Evolutionary conservation across 2,329 filamentous ascomycete genomes (phyloP), one percentile per base, ranked within the genome.

Genomic region (Fusarium sp.): DNA sequence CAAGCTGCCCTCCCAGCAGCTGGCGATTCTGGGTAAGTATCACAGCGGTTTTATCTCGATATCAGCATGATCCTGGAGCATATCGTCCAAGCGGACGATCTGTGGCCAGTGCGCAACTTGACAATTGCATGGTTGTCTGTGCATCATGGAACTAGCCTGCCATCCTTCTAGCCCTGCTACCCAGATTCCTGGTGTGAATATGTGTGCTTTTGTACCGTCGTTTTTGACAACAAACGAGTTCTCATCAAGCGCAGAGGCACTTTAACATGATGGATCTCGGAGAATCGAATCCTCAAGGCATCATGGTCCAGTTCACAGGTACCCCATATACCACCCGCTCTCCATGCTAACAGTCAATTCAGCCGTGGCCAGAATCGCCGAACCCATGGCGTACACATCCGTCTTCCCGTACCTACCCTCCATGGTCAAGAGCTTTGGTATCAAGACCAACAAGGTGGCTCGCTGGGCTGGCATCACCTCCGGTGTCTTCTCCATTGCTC

Each of bases 341-440:
- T 71, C 50, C 34, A 61, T 64, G 75, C 82, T 84, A 76, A 84
- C 76, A 65, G 60, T 46, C 15, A 13, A 34, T 62, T 72, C 31
- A 94, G 92, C 92, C 78, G 87, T 94, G 82, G 93, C 92, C 77
- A 88, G 93, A 76, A 92, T 95, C 76, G 91, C 92, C 65, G 93
- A 95, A 78, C 93, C 93, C 9, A 82, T 92, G 65, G 88, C 92
- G 8, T 84, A 92, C 73, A 94, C 92, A 13, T 93, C 91, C 27
- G 89, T 93, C 68, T 91, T 91, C 65, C 92, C 91, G 77, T 87
- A 86, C 72, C 85, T 91, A 69, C 92, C 92, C 11, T 92, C 95
- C 80, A 96, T 97, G 92, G 92, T 97, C 60, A 87, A 91, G 73
- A 91, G 90, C 77, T 94, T 97, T 69, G 90, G 92, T 10, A 85